Base-by-base conservation (phyloP, 768 basidiomycete species). In the Tubosaeta sp. region DNA sequence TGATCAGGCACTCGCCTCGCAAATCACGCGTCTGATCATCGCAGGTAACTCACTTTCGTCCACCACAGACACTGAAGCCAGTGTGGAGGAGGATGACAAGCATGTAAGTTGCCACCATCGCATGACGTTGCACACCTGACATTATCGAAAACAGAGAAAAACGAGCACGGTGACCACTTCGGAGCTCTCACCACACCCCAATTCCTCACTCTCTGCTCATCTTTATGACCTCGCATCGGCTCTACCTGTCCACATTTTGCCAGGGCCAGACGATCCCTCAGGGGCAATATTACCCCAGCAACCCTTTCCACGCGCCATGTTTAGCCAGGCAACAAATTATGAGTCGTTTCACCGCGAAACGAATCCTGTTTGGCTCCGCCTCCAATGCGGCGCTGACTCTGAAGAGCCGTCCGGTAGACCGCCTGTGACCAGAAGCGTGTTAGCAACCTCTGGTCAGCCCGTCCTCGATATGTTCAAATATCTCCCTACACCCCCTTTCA, bases 391-490 rank as follows among this genome's bases (percentile, higher is more conserved):
- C 25, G 67, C 67, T 22, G 62, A 68, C n/a, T 52, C 67, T n/a
- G 65, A 72, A 53, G 51, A 57, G 44, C 48, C 48, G 29, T 45
- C 48, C 13, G n/a, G 29, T 37, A 46, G 61, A 49, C 55, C 66
- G 34, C 43, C 64, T 2, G 58, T 75, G 35, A 65, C 71, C 45
- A 76, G 81, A 51, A 87, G 83, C 22, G 71, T 97, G 41, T 73
- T 99, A 37, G 80, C 86, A n/a, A 88, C 88, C 48, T 88, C 91
- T 25, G 97, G 97, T 6, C 97, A 99, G 67, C 88, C 94, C 6
- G 64, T 98, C 19, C 88, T 97, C 66, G 97, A 99, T 65, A 87
- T 98, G 73, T 92, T 83, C 79, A 95, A 92, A 66, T 99, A 99
- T 70, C 74, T 98, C 38, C 78, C 81, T 11, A 77, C 82, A 8